These are phyloP conservation scores for Escallonia herrerae DNA, from an alignment of 129 eudicot genomes.

Conservation along the genomic window DNA sequence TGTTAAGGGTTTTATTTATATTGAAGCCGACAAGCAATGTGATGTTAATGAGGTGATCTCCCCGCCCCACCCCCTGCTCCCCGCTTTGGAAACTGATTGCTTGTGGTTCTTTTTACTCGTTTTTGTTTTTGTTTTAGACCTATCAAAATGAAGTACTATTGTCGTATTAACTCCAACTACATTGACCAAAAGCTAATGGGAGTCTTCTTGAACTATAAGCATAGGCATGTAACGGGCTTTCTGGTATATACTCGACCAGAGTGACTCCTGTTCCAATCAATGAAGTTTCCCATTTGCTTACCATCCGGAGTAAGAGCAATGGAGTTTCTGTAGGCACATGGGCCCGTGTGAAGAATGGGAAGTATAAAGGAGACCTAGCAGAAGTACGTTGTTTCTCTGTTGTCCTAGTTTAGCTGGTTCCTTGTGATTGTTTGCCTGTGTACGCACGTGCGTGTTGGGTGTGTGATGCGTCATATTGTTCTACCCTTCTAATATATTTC, in stretches of 20 bases:
- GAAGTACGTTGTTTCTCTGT: conserved; percentile 34
- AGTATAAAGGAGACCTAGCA: conserved; percentile 87
- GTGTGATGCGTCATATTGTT: neutral
- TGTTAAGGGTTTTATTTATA: conserved; percentile 66
- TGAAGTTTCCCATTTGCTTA: conserved; percentile 46
- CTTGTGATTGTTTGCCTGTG: neutral
- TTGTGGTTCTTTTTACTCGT: too few species aligned
- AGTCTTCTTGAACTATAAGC: neutral
- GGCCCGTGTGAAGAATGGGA: conserved; percentile 87
- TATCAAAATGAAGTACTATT: too few species aligned
- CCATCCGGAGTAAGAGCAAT: conserved; percentile 40
- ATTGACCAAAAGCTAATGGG: too few species aligned
- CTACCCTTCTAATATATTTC: neutral
- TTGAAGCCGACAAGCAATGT: conserved; percentile 71
- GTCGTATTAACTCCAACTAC: too few species aligned
- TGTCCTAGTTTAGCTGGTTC: neutral
- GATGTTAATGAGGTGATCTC: conserved; percentile 59
- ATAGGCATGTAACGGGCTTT: conserved; percentile 83
- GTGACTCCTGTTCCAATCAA: conserved; percentile 46
- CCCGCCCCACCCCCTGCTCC: too few species aligned
- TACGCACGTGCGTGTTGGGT: neutral
- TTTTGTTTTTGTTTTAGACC: too few species aligned
- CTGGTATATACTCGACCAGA: conserved; percentile 43
- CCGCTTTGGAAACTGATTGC: too few species aligned
- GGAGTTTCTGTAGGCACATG: conserved; percentile 56